phyloP scores from a whole-genome alignment of 768 basidiomycete genomes.

The Lenzites betulinus region DNA sequence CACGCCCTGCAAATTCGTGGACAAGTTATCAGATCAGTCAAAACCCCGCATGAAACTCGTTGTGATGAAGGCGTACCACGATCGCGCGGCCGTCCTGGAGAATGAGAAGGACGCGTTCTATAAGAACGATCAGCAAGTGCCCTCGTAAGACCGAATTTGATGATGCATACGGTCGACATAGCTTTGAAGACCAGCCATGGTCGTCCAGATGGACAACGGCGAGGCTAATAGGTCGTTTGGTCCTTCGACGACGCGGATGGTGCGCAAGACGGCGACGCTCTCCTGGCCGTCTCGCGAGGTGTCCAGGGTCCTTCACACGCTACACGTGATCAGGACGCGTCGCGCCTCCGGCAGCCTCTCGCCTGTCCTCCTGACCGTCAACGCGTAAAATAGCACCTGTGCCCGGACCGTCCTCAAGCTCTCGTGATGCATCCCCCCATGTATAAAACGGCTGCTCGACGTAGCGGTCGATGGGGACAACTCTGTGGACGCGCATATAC shows the following conservation, averaged over 20 bases:
- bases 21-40: no score
- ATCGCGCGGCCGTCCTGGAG: conserved; percentile 96
- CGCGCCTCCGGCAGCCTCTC: no score
- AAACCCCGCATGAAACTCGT: no score
- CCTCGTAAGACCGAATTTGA: neutral
- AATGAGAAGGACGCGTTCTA: conserved; percentile 89
- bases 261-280: no score
- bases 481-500: no score
- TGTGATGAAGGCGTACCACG: conserved; percentile 75
- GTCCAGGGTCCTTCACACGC: neutral
- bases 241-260: neutral
- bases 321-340: conserved; percentile 14
- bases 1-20: conserved; percentile 76
- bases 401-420: neutral
- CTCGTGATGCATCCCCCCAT: conserved; percentile 12
- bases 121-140: neutral
- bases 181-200: conserved; percentile 88
- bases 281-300: neutral
- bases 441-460: no score
- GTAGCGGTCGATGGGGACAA: no score
- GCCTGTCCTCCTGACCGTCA: conserved; percentile 17
- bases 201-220: conserved; percentile 13
- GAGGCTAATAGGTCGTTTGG: conserved; percentile 1
- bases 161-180: conserved; percentile 78
- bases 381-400: neutral